Base-by-base conservation (phyloP, 345 rosid species). In the Citrus reticulata region DNA sequence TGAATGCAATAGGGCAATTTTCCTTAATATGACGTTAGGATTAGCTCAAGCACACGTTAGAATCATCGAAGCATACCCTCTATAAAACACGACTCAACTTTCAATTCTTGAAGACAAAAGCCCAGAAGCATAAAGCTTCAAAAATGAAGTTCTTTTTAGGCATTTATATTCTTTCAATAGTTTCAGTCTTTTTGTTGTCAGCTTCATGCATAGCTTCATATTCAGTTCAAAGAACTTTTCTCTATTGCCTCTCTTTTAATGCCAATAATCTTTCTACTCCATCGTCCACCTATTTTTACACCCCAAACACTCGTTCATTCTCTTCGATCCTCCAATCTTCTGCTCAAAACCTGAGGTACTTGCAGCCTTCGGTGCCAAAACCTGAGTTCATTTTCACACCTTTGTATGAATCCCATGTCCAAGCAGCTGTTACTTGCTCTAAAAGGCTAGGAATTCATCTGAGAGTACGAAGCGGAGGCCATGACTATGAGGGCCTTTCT, bases 401-500 rank as follows among this genome's bases (percentile, higher is more conserved):
- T 13, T 2, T 22, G 24, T 20, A 66, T 24, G 79, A 63, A 46
- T 74, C 83, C 54, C 85, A 82, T 11, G 77, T 82, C 63, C 85
- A 77, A 32, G 80, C 81, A 8, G 77, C 73, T 70, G 82, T 85
- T 62, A 25, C 82, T 29, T 85, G 87, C 51, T 39, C 77, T 6
- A 84, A 64, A 27, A 30, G 27, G 46, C 70, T 57, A 40, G 68
- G 78, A 35, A 57, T 82, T 30, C 87, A 85, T 27, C 24, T 85
- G 1, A 68, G 81, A 68, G 70, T 78, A 63, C 84, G 83, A 3
- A 83, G 86, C 60, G 88, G 88, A 3, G 88, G 88, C 66, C 88
- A 85, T 40, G 87, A 85, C 81, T 81, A 78, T 27, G 85, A 82
- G 69, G 85, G 82, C 19, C 57, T 82, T 13, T 80, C 88, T 4